These are phyloP conservation scores for Xylaria grammica DNA, from an alignment of 495 filamentous ascomycete genomes.

Conservation along the genomic window DNA sequence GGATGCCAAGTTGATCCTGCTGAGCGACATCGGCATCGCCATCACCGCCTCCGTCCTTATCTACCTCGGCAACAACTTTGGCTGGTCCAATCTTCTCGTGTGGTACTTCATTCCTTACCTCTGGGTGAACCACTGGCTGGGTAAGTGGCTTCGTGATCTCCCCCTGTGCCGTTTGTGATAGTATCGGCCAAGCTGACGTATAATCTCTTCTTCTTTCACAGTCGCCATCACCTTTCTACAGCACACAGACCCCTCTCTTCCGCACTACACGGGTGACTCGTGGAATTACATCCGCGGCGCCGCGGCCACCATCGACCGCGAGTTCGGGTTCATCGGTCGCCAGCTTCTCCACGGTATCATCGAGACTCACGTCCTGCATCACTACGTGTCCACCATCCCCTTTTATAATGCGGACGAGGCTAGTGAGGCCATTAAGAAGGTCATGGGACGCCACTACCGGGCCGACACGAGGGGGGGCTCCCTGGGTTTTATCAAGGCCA, in stretches of 20 bases:
- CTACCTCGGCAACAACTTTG: slow-evolving; percentile 71
- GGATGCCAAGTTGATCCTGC: slow-evolving; percentile 78
- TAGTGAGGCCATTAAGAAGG: slow-evolving; percentile 77
- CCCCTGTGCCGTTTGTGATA: too few relatives aligned
- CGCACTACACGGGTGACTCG: slow-evolving; percentile 76
- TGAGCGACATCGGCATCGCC: slow-evolving; percentile 82
- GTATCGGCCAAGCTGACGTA: too few relatives aligned
- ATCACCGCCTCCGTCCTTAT: slow-evolving; percentile 59
- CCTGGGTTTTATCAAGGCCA: slow-evolving; percentile 65
- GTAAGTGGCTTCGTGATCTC: slow-evolving; percentile 49
- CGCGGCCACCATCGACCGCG: slow-evolving; percentile 85
- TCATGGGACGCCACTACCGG: slow-evolving; percentile 84
- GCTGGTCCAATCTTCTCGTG: slow-evolving; percentile 82
- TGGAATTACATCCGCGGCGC: slow-evolving; percentile 90
- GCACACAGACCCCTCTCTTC: slow-evolving; percentile 83
- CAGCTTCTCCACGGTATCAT: slow-evolving; percentile 89
- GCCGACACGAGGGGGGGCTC: slow-evolving; percentile 66
- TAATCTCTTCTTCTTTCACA: slow-evolving; percentile 32
- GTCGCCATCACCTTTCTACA: slow-evolving; percentile 89
- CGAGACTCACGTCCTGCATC: slow-evolving; percentile 90
- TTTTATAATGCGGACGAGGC: slow-evolving; percentile 94
- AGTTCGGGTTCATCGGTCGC: slow-evolving; percentile 87
- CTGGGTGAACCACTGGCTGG: slow-evolving; percentile 98
- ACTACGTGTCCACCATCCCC: slow-evolving; percentile 83
- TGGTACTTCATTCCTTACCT: slow-evolving; percentile 96